These are phyloP conservation scores for Yamadazyma sp. DNA, from an alignment of 805 yeast species.

Conservation along the genomic window DNA sequence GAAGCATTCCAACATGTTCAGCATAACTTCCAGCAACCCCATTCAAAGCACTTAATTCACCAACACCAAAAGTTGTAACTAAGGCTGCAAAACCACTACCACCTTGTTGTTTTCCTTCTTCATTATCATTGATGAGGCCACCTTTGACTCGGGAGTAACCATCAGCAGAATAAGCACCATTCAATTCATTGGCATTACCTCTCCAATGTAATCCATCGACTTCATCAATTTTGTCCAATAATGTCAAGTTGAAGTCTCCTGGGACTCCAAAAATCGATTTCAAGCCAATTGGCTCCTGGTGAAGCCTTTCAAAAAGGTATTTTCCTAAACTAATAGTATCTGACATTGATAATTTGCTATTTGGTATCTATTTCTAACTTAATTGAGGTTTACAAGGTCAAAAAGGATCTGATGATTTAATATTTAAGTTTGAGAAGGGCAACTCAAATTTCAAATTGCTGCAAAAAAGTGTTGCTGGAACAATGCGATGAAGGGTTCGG, in stretches of 20 bases:
- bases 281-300: slow-evolving; percentile 56
- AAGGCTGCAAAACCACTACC: slow-evolving; percentile 50
- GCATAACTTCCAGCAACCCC: slow-evolving; percentile 89
- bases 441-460: too few relatives aligned
- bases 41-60: slow-evolving; percentile 79
- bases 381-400: too few relatives aligned
- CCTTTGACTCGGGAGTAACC: slow-evolving; percentile 85
- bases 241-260: slow-evolving; percentile 74
- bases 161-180: slow-evolving; percentile 86
- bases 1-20: slow-evolving; percentile 82
- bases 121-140: slow-evolving; percentile 7
- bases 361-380: too few relatives aligned
- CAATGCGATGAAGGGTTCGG: too few relatives aligned
- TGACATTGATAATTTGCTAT: slow-evolving; percentile 4
- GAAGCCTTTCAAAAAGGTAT: slow-evolving; percentile 74
- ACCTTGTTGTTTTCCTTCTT: slow-evolving; percentile 3
- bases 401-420: too few relatives aligned
- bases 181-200: slow-evolving; percentile 86
- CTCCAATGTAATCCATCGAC: slow-evolving; percentile 82
- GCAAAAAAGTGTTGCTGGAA: too few relatives aligned
- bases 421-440: too few relatives aligned
- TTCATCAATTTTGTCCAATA: slow-evolving; percentile 70
- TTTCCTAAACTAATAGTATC: slow-evolving; percentile 63
- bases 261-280: slow-evolving; percentile 77
- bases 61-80: slow-evolving; percentile 88